Evolutionary conservation across 164 flowering plant genomes (phyloP).

Genomic region (Nymphaea colorata): DNA sequence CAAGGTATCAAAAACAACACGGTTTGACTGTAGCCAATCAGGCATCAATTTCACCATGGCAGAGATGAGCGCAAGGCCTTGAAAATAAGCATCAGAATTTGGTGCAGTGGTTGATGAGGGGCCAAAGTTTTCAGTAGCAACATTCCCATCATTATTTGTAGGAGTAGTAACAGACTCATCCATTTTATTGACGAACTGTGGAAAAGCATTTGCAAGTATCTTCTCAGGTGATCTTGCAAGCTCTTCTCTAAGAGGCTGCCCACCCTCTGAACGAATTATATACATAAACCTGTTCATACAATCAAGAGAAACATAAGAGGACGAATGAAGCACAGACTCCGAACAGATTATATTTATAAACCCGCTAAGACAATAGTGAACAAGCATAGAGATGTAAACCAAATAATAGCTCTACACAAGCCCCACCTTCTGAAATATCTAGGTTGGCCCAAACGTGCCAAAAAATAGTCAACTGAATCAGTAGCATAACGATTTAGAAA

Average conservation of each 20-base stretch:
- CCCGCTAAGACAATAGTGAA: background rate
- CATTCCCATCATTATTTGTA: constrained; percentile 39
- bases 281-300: constrained; percentile 71
- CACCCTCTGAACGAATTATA: constrained; percentile 91
- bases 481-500: constrained; percentile 82
- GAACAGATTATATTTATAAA: no score
- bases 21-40: constrained; percentile 78
- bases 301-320: background rate
- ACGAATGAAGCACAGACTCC: no score
- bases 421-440: constrained; percentile 85
- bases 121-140: constrained; percentile 29
- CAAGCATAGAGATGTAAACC: background rate
- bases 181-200: constrained; percentile 49
- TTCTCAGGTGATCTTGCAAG: constrained; percentile 94
- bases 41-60: constrained; percentile 89
- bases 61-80: constrained; percentile 78
- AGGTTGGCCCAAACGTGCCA: constrained; percentile 72
- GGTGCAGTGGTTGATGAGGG: constrained; percentile 18
- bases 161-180: constrained; percentile 28
- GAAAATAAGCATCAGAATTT: constrained; percentile 74
- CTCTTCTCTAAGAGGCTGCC: constrained; percentile 97
- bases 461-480: constrained; percentile 88
- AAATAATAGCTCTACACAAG: background rate
- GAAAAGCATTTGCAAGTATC: constrained; percentile 75
- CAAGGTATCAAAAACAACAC: constrained; percentile 72